Percentiles rank a stretch among this genome's conserved stretches.
These are phyloP conservation scores for Kluyveromyces aestuarii DNA, from an alignment of 805 yeast genomes.

Conservation along the genomic window DNA sequence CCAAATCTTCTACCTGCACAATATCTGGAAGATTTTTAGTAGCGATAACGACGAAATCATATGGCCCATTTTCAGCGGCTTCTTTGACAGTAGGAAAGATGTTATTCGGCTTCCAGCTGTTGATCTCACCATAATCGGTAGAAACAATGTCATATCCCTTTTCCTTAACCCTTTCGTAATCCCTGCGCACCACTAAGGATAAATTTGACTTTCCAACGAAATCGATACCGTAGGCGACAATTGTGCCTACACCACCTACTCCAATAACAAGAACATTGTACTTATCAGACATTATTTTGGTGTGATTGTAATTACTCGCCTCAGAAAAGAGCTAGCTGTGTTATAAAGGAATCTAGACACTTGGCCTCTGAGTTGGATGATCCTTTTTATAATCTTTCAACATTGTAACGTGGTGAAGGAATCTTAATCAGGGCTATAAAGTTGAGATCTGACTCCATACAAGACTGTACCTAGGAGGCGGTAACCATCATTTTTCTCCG, in stretches of 20 bases:
- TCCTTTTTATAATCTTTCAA: no score
- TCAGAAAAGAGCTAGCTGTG: no score
- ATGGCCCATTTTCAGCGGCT: constrained; percentile 30
- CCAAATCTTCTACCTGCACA: constrained; percentile 41
- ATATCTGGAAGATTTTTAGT: constrained; percentile 64
- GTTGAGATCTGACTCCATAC: no score
- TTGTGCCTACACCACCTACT: constrained; percentile 74
- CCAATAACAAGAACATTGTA: constrained; percentile 50
- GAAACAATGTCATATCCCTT: constrained; percentile 51
- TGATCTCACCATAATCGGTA: constrained; percentile 45
- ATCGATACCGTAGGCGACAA: constrained; percentile 56
- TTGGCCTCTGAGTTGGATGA: no score
- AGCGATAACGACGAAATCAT: constrained; percentile 51
- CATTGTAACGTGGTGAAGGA: no score
- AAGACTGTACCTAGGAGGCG: no score
- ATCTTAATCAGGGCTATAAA: no score
- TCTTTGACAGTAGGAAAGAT: constrained; percentile 33
- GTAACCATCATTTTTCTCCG: no score
- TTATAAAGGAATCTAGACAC: no score
- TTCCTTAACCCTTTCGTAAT: constrained; percentile 38
- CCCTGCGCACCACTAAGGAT: constrained; percentile 52
- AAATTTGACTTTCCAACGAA: constrained; percentile 39
- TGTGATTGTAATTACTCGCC: no score
- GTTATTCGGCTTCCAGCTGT: constrained; percentile 41
- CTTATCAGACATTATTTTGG: neutral